Base-by-base conservation (phyloP, 495 filamentous ascomycete species). In the Hypoxylon crocopeplum region DNA sequence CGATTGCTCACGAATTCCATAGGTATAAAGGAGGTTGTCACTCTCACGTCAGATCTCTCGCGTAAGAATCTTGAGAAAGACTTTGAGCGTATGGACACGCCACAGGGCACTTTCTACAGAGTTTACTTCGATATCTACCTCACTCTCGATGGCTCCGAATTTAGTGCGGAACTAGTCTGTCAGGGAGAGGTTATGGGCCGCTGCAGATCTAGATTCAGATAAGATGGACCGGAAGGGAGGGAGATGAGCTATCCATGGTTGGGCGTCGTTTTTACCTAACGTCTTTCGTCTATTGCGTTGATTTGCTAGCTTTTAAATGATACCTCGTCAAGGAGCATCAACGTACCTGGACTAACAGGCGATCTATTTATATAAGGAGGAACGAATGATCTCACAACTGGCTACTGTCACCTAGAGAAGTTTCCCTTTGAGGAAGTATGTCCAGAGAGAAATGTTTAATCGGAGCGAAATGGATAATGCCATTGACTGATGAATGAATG, bases 21-120 rank as follows among this genome's bases (percentile, higher is more conserved):
- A 98, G 93, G 93, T 60, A 97, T 98, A 85, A 98, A 98, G 82
- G 94, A 98, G 75, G 92, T 98, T 24, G 95, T 98, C 55, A 98
- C 94, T 1, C 86, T 98, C 33, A 98, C 95, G 7, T 97, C 92
- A 37, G 94, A 98, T 72, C 82, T 98, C 29, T 96, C 92, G 12
- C 88, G 94, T 58, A 98, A 98, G 82, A 98, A 97, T 71, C 86
- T 98, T 1, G 94, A 98, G 73, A 98, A 96, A 72, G 94, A 98
- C 70, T 98, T 98, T 56, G 94, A 98, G 76, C 86, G 95, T 65
- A 98, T 98, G 94, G 94, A 98, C 73, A 98, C 94, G 3, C 94
- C 94, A 1, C 94, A 98, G 71, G 94, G 94, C 50, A 96, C 93
- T 10, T 98, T 98, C 77, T 98, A 98, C 82, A 88, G 94, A 56